A percentile compares a stretch with the other conserved stretches of the same genome.
These are phyloP conservation scores for Mangifera indica DNA, from an alignment of 345 rosid genomes.

Conservation along the genomic window DNA sequence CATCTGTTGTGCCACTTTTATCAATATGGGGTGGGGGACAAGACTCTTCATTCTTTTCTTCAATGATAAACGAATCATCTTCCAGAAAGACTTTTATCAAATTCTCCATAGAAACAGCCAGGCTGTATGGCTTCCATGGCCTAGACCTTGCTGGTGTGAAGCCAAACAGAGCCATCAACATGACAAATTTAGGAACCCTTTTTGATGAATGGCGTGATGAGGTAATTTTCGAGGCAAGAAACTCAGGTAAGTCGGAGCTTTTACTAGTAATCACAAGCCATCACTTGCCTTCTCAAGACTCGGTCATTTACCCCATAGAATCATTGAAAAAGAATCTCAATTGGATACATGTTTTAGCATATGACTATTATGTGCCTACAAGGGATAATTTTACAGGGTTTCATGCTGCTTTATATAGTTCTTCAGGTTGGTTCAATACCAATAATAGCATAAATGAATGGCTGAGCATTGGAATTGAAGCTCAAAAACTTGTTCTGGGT, in stretches of 20 bases:
- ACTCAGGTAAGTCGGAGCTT: constrained; percentile 18
- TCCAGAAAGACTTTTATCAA: background rate
- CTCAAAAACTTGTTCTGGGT: constrained; percentile 24
- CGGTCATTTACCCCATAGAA: constrained; percentile 1
- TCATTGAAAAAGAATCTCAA: constrained; percentile 18
- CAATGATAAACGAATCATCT: background rate
- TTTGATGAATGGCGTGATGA: constrained; percentile 14
- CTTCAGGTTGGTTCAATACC: constrained; percentile 5
- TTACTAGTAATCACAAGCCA: constrained; percentile 7
- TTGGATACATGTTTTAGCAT: constrained; percentile 26
- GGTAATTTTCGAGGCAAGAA: constrained; percentile 4
- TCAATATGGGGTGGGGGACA: background rate
- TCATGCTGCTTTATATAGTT: constrained; percentile 29
- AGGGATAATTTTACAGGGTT: constrained; percentile 13
- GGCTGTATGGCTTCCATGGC: background rate
- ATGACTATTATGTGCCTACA: constrained; percentile 22
- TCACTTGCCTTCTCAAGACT: background rate
- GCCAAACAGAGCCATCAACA: background rate
- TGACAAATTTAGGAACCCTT: background rate
- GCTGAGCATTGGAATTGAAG: constrained; percentile 9
- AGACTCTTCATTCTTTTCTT: background rate
- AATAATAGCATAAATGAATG: constrained; percentile 16
- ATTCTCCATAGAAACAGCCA: background rate
- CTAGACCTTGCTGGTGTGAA: background rate
- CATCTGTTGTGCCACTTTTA: constrained; percentile 2